Evolutionary conservation across 768 basidiomycete species (phyloP).

Genomic region (Panellus pusillus): DNA sequence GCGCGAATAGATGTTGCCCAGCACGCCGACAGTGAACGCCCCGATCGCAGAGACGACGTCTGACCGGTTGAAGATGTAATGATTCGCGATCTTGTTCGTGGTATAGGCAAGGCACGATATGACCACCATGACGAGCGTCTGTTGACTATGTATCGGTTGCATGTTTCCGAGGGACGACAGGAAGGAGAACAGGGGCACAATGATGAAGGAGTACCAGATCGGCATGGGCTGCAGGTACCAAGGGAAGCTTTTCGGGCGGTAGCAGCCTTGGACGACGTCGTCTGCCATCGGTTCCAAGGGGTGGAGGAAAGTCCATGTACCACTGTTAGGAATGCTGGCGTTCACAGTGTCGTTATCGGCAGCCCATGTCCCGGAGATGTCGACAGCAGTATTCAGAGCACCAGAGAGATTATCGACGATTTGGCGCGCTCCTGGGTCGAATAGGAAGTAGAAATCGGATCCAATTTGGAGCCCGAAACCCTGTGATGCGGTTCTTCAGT

Average conservation of each 20-base stretch:
- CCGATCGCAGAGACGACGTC: conserved; percentile 86
- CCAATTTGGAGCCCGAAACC: conserved; percentile 86
- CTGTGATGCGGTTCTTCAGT: conserved; percentile 27
- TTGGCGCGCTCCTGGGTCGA: conserved; percentile 58
- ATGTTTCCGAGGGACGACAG: conserved; percentile 74
- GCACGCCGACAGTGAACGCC: conserved; percentile 75
- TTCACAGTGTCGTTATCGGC: conserved; percentile 53
- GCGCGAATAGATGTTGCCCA: conserved; percentile 81
- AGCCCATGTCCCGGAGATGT: conserved; percentile 66
- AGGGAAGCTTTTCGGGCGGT: conserved; percentile 58
- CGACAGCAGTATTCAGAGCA: conserved; percentile 46
- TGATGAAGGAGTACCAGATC: conserved; percentile 70
- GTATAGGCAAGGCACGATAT: conserved; percentile 81
- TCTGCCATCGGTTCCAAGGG: conserved; percentile 42
- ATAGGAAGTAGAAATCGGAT: conserved; percentile 73
- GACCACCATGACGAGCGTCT: conserved; percentile 79
- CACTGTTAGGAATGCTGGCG: conserved; percentile 45
- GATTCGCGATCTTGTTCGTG: conserved; percentile 80
- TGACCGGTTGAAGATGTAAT: conserved; percentile 81
- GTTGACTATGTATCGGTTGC: conserved; percentile 70
- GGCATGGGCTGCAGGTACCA: conserved; percentile 88
- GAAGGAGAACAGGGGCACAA: conserved; percentile 74
- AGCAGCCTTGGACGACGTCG: conserved; percentile 67
- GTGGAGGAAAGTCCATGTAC: conserved; percentile 70
- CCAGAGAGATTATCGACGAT: conserved; percentile 55